A percentile compares a stretch with the other conserved stretches of the same genome.
These are phyloP conservation scores for Pythium utonaiense DNA, from an alignment of 352 stramenopile genomes.

Conservation along the genomic window DNA sequence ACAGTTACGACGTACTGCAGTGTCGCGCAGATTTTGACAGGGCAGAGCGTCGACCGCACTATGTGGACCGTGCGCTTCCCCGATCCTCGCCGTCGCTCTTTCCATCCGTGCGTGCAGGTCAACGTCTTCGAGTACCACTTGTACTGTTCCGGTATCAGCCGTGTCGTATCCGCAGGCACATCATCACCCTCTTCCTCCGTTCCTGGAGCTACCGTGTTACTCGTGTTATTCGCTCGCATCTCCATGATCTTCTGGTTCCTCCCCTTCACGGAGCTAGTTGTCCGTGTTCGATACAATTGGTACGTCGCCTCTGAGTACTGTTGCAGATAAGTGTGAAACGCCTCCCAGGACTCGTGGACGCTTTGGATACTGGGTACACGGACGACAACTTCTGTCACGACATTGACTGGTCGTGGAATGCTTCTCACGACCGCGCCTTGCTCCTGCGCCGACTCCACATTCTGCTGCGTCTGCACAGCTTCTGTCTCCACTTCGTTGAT, in stretches of 20 bases:
- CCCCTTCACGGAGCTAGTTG: conserved; percentile 62
- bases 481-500: not conserved
- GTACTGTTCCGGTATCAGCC: conserved; percentile 60
- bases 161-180: conserved; percentile 13
- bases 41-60: conserved; percentile 62
- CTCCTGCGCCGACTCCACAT: not conserved
- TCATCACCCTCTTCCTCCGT: not conserved
- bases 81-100: conserved; percentile 59
- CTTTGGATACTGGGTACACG: conserved; percentile 51
- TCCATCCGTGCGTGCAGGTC: conserved; percentile 81
- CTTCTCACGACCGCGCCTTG: not conserved
- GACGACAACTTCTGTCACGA: conserved; percentile 46
- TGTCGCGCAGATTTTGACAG: conserved; percentile 77
- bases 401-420: conserved; percentile 3
- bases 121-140: conserved; percentile 83
- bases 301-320: conserved; percentile 64
- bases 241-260: conserved; percentile 70
- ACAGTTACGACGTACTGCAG: conserved; percentile 37
- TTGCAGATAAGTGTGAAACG: conserved; percentile 57
- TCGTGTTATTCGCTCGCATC: conserved; percentile 18
- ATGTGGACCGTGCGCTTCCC: conserved; percentile 64
- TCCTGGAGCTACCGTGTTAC: not conserved
- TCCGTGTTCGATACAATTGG: conserved; percentile 73
- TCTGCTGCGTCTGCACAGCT: not conserved
- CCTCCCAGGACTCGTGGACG: conserved; percentile 62